phyloP scores from a whole-genome alignment of 176 grass and related monocot species.

The Oryza glaberrima region DNA sequence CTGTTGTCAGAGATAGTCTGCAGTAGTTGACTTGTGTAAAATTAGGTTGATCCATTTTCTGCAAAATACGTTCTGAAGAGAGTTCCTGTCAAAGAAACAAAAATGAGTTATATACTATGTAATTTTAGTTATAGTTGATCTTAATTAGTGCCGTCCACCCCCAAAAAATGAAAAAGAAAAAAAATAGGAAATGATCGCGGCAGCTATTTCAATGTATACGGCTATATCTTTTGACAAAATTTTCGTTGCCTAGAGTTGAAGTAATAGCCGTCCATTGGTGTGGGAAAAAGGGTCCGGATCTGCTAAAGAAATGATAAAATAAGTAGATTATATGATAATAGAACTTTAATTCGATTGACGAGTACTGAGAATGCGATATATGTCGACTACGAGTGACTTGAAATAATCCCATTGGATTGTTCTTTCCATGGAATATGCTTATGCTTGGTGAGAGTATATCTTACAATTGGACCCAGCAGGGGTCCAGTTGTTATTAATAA shows the following conservation, averaged over 20 bases:
- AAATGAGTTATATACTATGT: too few species aligned
- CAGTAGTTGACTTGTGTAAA: too few species aligned
- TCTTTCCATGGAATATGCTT: background rate
- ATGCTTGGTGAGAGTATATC: background rate
- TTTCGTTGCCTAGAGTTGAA: constrained; percentile 20
- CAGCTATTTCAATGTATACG: background rate
- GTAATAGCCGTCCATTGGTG: constrained; percentile 39
- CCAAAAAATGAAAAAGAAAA: background rate
- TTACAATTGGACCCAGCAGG: background rate
- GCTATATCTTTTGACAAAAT: background rate
- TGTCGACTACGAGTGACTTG: background rate
- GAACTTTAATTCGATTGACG: constrained; percentile 22
- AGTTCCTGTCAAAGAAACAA: too few species aligned
- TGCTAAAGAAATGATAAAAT: background rate
- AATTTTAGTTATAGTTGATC: too few species aligned
- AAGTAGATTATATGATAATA: background rate
- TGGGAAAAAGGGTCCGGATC: background rate
- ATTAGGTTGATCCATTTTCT: too few species aligned
- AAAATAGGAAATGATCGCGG: background rate
- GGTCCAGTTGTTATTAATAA: background rate
- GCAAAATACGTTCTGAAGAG: too few species aligned
- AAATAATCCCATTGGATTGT: background rate
- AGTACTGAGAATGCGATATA: background rate
- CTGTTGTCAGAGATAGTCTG: too few species aligned
- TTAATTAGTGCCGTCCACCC: too few species aligned